phyloP scores from a whole-genome alignment of 78 protist species.

The Dictyostelium firmibasis region DNA sequence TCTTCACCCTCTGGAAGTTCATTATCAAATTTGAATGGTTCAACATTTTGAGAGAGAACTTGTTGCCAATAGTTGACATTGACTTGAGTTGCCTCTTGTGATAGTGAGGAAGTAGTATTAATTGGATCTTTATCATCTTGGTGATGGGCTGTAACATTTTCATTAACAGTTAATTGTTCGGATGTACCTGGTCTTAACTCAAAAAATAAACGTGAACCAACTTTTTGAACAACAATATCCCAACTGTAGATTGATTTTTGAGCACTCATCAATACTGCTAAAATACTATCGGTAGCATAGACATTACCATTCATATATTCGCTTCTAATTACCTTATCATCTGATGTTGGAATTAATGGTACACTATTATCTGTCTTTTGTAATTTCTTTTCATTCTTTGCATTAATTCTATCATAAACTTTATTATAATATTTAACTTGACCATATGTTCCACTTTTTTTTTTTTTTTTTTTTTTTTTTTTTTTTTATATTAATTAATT shows the following conservation, averaged over 20 bases:
- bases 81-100: constrained; percentile 88
- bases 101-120: constrained; percentile 73
- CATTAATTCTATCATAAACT: constrained; percentile 5
- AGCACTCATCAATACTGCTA: constrained; percentile 87
- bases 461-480: not conserved
- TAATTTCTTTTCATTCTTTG: constrained; percentile 46
- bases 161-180: constrained; percentile 86
- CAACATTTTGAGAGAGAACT: not conserved
- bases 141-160: constrained; percentile 46
- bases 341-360: constrained; percentile 52
- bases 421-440: constrained; percentile 41
- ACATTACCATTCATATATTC: constrained; percentile 72
- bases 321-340: constrained; percentile 49
- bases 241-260: constrained; percentile 87
- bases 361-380: not conserved
- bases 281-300: constrained; percentile 87
- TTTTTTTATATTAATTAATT: not conserved
- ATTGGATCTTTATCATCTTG: constrained; percentile 86
- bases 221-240: constrained; percentile 85
- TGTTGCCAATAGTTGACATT: constrained; percentile 85
- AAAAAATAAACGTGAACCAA: constrained; percentile 83
- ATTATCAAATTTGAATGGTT: constrained; percentile 37
- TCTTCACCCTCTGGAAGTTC: constrained; percentile 79
- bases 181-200: constrained; percentile 85
- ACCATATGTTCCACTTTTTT: constrained; percentile 55